Evolutionary conservation across 345 rosid species (phyloP), one percentile per base, ranked within the genome.

Genomic region (Adansonia digitata): DNA sequence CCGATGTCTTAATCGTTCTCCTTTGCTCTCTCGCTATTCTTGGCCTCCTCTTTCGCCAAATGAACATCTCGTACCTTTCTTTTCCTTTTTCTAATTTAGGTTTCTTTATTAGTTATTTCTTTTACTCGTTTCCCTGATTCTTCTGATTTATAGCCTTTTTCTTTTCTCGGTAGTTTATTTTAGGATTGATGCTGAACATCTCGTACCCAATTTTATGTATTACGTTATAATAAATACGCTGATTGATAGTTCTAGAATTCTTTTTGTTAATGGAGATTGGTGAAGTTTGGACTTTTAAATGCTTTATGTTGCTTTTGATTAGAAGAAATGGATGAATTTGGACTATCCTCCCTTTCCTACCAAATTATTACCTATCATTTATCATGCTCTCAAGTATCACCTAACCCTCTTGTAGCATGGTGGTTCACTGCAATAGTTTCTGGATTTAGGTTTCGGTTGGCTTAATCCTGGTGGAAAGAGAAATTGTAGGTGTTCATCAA

Each of bases 1-100:
- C 97, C 68, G 98, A 95, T 76, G 98, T 95, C 73, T 81, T 93
- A 81, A 93, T 95, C 79, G 97, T 93, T 77, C 93, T 93, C 82
- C 96, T 93, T 74, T 95, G 98, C 84, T 95, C 99, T 5, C 98
- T 95, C 79, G 99, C 99, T 79, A 95, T 95, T 75, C 98, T 95
- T 71, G 99, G 99, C 79, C 98, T 95, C 37, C 97, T 95, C 69
- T 93, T 93, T 40, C 99, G 99, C 69, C 97, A 93, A 77, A 83
- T 95, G 83, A 91, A 89, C 84, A 89, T 95, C 66, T 89, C 97
- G 98, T 95, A 83, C 12, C 65, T 66, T 15, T 62, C 37, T 62
- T 72, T 29, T 37, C 2, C 63, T 22, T 59, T 40, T 60, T 46
- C 69, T 8, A 14, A 2, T 55, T 15, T 37, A 5, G 65, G 65